Percentiles rank a stretch among this genome's conserved stretches.
Conservation (phyloP, 805 yeast species). For the Candida nanaspora region DNA sequence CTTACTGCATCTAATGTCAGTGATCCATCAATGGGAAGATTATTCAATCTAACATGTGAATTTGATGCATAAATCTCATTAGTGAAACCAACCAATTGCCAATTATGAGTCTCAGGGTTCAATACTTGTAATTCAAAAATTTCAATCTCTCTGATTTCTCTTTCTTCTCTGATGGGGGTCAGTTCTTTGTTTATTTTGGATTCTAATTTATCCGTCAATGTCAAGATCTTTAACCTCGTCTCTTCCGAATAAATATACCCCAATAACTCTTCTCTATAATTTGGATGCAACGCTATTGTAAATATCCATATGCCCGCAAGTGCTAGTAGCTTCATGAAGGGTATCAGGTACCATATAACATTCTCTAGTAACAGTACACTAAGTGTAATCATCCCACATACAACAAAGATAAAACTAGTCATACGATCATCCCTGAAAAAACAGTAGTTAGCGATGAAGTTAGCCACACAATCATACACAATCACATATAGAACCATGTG, state of each 20-base stretch:
- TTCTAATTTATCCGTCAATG: constrained; percentile 45
- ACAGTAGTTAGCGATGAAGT: constrained; percentile 46
- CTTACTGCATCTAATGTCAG: constrained; percentile 30
- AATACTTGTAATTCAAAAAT: constrained; percentile 61
- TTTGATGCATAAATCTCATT: constrained; percentile 47
- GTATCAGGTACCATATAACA: constrained; percentile 12
- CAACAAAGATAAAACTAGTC: constrained; percentile 45
- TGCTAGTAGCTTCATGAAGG: constrained; percentile 20
- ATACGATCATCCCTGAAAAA: constrained; percentile 57
- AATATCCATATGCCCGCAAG: constrained; percentile 60
- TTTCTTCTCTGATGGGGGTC: constrained; percentile 27
- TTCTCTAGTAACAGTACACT: constrained; percentile 5
- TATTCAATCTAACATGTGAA: constrained; percentile 30
- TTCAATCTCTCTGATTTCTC: constrained; percentile 47
- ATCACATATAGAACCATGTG: constrained; percentile 61
- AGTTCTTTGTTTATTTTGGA: constrained; percentile 30
- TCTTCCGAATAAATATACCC: constrained; percentile 53
- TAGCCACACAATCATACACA: constrained; percentile 49
- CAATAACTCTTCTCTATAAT: constrained; percentile 37
- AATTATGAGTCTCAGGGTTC: constrained; percentile 40
- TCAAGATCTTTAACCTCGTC: constrained; percentile 44
- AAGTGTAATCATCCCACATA: constrained; percentile 26
- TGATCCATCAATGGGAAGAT: constrained; percentile 20
- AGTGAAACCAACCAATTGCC: constrained; percentile 59
- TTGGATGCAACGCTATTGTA: constrained; percentile 44